These are phyloP conservation scores for Globisporangium radiosum DNA, from an alignment of 352 stramenopile genomes.

Conservation along the genomic window DNA sequence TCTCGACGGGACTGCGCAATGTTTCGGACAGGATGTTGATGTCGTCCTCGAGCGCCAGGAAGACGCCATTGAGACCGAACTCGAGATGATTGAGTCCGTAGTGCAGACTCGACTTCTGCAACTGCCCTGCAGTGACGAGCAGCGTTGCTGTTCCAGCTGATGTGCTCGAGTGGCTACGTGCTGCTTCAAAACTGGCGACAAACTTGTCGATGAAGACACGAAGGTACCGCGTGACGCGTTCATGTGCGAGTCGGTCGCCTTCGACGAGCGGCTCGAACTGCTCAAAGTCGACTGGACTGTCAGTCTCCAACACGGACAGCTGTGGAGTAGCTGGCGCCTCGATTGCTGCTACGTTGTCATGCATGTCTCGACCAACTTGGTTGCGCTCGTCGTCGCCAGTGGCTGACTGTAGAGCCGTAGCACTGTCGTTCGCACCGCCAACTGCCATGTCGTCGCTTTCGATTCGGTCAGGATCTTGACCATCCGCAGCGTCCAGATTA, in stretches of 20 bases:
- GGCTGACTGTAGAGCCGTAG: too few relatives aligned
- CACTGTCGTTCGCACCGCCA: too few relatives aligned
- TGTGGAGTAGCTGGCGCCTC: too few relatives aligned
- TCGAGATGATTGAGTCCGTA: constrained; percentile 10
- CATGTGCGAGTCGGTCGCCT: background rate
- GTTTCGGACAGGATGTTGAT: background rate
- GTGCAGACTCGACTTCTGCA: constrained; percentile 6
- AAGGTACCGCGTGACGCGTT: background rate
- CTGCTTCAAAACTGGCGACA: constrained; percentile 2
- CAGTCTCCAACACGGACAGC: too few relatives aligned
- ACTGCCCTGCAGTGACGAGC: constrained; percentile 8
- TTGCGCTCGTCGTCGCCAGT: too few relatives aligned
- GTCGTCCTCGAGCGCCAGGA: constrained; percentile 11
- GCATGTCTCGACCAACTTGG: too few relatives aligned
- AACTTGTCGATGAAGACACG: constrained; percentile 1
- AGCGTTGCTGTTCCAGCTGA: background rate
- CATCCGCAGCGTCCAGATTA: background rate
- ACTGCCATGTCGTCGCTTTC: too few relatives aligned
- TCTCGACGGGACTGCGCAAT: background rate
- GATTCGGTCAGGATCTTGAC: background rate
- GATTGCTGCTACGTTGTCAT: too few relatives aligned
- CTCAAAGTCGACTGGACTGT: too few relatives aligned
- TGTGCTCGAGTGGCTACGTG: background rate
- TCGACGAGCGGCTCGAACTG: background rate
- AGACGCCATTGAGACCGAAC: constrained; percentile 10